phyloP scores from a whole-genome alignment of 345 rosid species.

The Euphorbia lathyris region DNA sequence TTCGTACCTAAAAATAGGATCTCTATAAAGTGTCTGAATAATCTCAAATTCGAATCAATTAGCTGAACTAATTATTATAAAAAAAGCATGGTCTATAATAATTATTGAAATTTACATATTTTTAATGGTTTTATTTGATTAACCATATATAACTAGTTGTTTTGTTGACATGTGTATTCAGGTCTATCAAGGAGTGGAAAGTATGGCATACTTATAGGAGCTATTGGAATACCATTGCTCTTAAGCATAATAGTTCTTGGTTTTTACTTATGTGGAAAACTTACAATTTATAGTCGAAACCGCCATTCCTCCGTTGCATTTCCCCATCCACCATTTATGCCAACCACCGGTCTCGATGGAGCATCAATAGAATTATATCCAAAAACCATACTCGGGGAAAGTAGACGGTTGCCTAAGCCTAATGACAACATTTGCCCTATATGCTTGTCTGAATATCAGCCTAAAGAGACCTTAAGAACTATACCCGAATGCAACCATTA shows the following conservation, averaged over 20 bases:
- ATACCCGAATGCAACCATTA: slow-evolving; percentile 71
- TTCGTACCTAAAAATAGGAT: too few relatives aligned
- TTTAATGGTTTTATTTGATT: neutral
- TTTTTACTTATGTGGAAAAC: slow-evolving; percentile 23
- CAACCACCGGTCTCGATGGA: slow-evolving; percentile 35
- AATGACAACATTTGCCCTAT: slow-evolving; percentile 54
- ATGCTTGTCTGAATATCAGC: slow-evolving; percentile 55
- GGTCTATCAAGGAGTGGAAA: slow-evolving; percentile 39
- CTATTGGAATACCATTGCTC: slow-evolving; percentile 42
- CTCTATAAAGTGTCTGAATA: too few relatives aligned
- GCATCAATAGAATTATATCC: slow-evolving; percentile 52
- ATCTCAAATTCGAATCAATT: too few relatives aligned
- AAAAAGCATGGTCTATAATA: too few relatives aligned
- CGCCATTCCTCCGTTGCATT: neutral
- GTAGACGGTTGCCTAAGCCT: slow-evolving; percentile 41
- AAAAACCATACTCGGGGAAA: slow-evolving; percentile 51
- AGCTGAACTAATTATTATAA: too few relatives aligned
- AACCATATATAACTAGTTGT: neutral
- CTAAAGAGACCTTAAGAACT: slow-evolving; percentile 52
- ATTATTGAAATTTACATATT: too few relatives aligned
- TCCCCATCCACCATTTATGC: neutral
- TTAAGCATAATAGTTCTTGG: slow-evolving; percentile 36
- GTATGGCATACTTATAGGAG: slow-evolving; percentile 47
- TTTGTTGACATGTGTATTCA: neutral
- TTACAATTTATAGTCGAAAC: neutral